A percentile compares a stretch with the other conserved stretches of the same genome.
phyloP scores from a whole-genome alignment of 176 grass and related monocot species.

The Bolboschoenus planiculmis region DNA sequence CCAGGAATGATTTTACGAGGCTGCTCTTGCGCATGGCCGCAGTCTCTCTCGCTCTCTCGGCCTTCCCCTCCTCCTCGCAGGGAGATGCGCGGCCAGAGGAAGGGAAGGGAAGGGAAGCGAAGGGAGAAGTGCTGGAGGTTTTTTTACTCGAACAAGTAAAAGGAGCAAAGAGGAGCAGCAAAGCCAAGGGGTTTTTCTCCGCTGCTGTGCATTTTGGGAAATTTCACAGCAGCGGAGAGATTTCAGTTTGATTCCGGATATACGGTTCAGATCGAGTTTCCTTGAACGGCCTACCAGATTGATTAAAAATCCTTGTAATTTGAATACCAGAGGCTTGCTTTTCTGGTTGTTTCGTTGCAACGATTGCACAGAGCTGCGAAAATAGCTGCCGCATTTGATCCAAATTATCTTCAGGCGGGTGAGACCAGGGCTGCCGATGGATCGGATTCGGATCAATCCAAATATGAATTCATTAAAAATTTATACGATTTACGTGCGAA shows the following conservation, averaged over 20 bases:
- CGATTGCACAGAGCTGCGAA: too few relatives aligned
- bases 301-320: not conserved
- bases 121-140: not conserved
- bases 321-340: too few relatives aligned
- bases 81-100: not conserved
- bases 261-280: not conserved
- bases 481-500: too few relatives aligned
- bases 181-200: too few relatives aligned
- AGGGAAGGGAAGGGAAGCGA: not conserved
- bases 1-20: slow-evolving; percentile 4
- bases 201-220: too few relatives aligned
- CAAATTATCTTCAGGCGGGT: too few relatives aligned
- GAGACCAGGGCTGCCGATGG: too few relatives aligned
- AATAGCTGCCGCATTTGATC: too few relatives aligned
- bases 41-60: not conserved
- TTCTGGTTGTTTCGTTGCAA: too few relatives aligned
- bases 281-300: not conserved
- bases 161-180: too few relatives aligned
- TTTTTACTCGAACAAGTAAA: not conserved
- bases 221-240: not conserved
- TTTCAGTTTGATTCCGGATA: not conserved
- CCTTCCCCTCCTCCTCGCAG: not conserved
- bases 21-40: not conserved
- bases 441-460: too few relatives aligned
- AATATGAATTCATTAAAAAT: too few relatives aligned